phyloP scores from a whole-genome alignment of 2,329 filamentous ascomycete species.

The Zymoseptoria tritici region DNA sequence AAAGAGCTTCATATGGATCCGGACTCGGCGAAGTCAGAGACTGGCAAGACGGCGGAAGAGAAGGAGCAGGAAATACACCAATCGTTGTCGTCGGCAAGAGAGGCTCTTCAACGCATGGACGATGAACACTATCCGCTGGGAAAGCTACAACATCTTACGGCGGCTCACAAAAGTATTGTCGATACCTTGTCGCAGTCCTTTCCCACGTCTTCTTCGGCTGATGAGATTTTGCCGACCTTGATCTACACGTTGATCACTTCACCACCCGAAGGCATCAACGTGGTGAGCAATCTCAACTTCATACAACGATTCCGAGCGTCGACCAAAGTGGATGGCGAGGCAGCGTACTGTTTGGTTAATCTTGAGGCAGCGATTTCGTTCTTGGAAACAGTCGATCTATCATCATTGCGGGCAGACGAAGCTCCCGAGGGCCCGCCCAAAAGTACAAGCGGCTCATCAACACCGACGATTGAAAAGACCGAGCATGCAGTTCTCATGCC shows the following conservation, averaged over 20 bases:
- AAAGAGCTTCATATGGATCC: constrained; percentile 76
- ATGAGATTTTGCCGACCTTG: constrained; percentile 92
- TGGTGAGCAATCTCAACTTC: constrained; percentile 91
- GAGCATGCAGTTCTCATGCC: constrained; percentile 30
- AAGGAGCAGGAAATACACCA: constrained; percentile 60
- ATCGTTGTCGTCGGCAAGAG: constrained; percentile 60
- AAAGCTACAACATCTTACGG: constrained; percentile 81
- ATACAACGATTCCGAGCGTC: constrained; percentile 86
- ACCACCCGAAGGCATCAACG: constrained; percentile 74
- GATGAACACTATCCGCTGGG: constrained; percentile 80
- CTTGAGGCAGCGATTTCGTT: constrained; percentile 92
- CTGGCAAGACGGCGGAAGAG: constrained; percentile 48
- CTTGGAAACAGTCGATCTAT: constrained; percentile 87
- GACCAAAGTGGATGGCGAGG: constrained; percentile 82
- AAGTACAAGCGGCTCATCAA: constrained; percentile 39
- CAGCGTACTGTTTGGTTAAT: constrained; percentile 93
- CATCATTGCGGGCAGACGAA: constrained; percentile 77
- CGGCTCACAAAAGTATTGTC: constrained; percentile 88
- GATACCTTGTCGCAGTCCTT: constrained; percentile 66
- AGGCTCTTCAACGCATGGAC: constrained; percentile 72
- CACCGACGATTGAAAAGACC: constrained; percentile 36
- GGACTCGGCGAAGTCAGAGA: constrained; percentile 48
- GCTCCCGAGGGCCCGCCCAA: constrained; percentile 59
- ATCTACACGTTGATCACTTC: constrained; percentile 94
- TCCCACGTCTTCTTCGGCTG: constrained; percentile 75